These are phyloP conservation scores for Geosmithia morbida DNA, from an alignment of 2,329 filamentous ascomycete genomes.

Conservation along the genomic window DNA sequence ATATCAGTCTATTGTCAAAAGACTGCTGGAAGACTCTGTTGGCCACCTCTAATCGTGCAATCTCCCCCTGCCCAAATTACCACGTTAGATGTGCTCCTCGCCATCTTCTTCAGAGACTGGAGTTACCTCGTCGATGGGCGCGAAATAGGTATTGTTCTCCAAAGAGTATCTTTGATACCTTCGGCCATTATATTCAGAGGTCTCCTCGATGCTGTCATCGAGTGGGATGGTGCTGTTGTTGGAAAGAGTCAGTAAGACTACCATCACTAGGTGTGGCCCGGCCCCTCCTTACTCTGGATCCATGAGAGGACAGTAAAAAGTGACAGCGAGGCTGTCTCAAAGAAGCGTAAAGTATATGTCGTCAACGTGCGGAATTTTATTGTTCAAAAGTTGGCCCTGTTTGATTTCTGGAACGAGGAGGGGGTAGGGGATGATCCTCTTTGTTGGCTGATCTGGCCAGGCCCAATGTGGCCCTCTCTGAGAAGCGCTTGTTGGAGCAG, in stretches of 20 bases:
- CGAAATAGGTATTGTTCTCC: conserved; percentile 50
- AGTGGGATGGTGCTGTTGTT: conserved; percentile 37
- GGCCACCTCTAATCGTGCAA: conserved; percentile 47
- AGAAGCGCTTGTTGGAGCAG: background rate
- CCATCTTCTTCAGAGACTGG: background rate
- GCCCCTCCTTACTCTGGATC: conserved; percentile 14
- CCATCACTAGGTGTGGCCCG: background rate
- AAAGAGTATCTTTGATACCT: conserved; percentile 54
- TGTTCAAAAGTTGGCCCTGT: background rate
- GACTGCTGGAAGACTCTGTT: conserved; percentile 47
- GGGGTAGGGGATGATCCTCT: background rate
- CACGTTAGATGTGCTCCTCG: background rate
- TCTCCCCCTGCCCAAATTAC: conserved; percentile 41
- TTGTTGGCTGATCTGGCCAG: background rate
- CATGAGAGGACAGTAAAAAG: conserved; percentile 7
- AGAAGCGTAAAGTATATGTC: background rate
- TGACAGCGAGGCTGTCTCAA: background rate
- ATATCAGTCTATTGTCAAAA: conserved; percentile 54
- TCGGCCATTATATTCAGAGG: conserved; percentile 44
- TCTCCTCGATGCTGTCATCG: conserved; percentile 44
- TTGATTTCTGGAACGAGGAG: background rate
- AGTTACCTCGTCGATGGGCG: conserved; percentile 56
- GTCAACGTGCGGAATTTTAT: background rate
- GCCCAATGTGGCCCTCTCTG: background rate
- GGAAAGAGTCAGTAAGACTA: conserved; percentile 3